Evolutionary conservation across 257 asterid species (phyloP), one percentile per base, ranked within the genome.

Genomic region (Agastache rugosa): DNA sequence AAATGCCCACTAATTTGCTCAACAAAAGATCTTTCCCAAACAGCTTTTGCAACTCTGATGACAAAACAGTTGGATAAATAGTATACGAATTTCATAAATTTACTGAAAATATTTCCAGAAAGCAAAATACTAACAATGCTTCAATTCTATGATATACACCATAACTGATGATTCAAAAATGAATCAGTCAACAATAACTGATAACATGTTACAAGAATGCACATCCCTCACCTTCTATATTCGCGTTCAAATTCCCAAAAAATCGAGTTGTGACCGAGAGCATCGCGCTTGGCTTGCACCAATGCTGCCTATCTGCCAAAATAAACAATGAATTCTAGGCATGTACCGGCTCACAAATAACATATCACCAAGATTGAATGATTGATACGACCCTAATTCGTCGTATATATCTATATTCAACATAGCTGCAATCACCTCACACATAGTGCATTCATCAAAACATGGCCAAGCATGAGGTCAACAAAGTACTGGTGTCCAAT

Each of bases 401-500:
- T 31, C 11, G 44, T 10, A 9, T 10, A 39, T 9, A 39, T 39
- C 44, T 39, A 39, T 10, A 39, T 39, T 39, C 44, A 0, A 39
- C 10, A 51, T 51, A 51, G 25, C 58, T 51, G 11, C 67, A 8
- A 17, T 72, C 72, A 87, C 48, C 70, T 25, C 22, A 79, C n/a
- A 71, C 96, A 89, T 7, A 95, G 19, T 0, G 86, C 85, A 54
- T 92, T 90, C 12, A 92, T 76, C 71, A 94, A 65, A 6, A 94
- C 97, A 41, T 94, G 99, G 31, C 92, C 85, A 35, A 95, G 92
- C 99, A 95, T 95, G 6, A 95, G 86, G 80, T 95, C 99, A 8
- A 92, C 97, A 71, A 92, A 95, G 44, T 95, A 95, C 22, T 92
- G 96, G 79, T 92, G 99, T 2, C 99, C 99, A 45, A 92, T 90